Evolutionary conservation across 192 early-diverging fungal species (phyloP).

Genomic region (Powellomyces hirtus): DNA sequence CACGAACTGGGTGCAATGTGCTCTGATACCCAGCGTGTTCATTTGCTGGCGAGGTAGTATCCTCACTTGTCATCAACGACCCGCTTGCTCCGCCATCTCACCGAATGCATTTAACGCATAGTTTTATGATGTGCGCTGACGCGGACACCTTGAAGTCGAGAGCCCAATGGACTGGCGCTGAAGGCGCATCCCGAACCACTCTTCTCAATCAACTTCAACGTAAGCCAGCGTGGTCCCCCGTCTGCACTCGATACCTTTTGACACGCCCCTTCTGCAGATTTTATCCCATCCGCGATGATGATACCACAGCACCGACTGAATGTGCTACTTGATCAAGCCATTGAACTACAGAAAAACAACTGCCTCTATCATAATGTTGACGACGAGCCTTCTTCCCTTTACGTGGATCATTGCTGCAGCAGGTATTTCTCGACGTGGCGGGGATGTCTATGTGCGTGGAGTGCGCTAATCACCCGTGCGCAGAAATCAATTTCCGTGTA

Average conservation of each 20-base stretch:
- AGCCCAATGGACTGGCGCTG: constrained; percentile 78
- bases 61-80: too few relatives aligned
- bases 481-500: constrained; percentile 38
- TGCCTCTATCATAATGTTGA: constrained; percentile 83
- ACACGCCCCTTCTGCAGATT: constrained; percentile 39
- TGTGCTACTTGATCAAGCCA: constrained; percentile 77
- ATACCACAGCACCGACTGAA: constrained; percentile 86
- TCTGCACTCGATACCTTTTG: neutral
- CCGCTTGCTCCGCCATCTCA: too few relatives aligned
- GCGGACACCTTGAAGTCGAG: constrained; percentile 64
- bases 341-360: constrained; percentile 65
- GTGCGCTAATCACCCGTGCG: constrained; percentile 5
- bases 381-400: constrained; percentile 55
- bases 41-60: constrained; percentile 74
- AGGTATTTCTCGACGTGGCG: constrained; percentile 43
- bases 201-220: constrained; percentile 67
- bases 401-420: constrained; percentile 71
- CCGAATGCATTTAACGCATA: too few relatives aligned
- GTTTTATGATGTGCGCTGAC: constrained; percentile 68
- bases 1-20: constrained; percentile 76
- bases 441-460: neutral
- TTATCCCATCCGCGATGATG: constrained; percentile 78
- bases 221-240: constrained; percentile 28
- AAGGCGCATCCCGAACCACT: constrained; percentile 63
- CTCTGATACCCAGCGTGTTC: constrained; percentile 65